These are phyloP conservation scores for Trichoderma sp. DNA, from an alignment of 2,329 filamentous ascomycete genomes.

Conservation along the genomic window DNA sequence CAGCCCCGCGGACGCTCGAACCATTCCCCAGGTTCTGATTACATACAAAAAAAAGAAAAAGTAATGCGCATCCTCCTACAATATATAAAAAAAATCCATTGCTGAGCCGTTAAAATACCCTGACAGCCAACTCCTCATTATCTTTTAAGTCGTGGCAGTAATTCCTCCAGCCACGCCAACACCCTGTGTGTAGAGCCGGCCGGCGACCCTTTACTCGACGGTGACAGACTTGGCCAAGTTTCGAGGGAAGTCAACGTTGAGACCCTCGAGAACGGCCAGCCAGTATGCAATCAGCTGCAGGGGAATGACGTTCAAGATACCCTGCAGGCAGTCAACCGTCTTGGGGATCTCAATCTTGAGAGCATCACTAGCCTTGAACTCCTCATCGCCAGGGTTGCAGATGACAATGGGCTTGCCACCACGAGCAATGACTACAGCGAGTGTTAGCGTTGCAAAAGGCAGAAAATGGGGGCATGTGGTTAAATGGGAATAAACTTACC, in stretches of 20 bases:
- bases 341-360: constrained; percentile 97
- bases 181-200: constrained; percentile 4
- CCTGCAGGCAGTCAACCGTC: constrained; percentile 93
- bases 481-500: constrained; percentile 47
- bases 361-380: constrained; percentile 83
- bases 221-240: constrained; percentile 99
- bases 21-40: neutral
- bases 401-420: constrained; percentile 97
- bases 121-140: constrained; percentile 25
- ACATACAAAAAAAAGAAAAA: constrained; percentile 10
- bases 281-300: constrained; percentile 98
- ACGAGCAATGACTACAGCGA: constrained; percentile 76
- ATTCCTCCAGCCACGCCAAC: neutral
- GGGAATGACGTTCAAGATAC: constrained; percentile 95
- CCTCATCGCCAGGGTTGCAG: constrained; percentile 85
- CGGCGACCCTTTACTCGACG: constrained; percentile 69
- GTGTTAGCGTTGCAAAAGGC: constrained; percentile 22
- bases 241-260: constrained; percentile 97
- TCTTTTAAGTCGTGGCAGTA: neutral
- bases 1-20: neutral
- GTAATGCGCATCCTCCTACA: constrained; percentile 9
- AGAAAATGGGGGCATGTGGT: neutral
- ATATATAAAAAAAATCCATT: constrained; percentile 14
- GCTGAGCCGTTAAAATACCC: constrained; percentile 21
- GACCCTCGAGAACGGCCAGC: constrained; percentile 91